Evolutionary conservation across 352 stramenopile genomes (phyloP), one percentile per base, ranked within the genome.

Genomic region (Lagenidium sp.): DNA sequence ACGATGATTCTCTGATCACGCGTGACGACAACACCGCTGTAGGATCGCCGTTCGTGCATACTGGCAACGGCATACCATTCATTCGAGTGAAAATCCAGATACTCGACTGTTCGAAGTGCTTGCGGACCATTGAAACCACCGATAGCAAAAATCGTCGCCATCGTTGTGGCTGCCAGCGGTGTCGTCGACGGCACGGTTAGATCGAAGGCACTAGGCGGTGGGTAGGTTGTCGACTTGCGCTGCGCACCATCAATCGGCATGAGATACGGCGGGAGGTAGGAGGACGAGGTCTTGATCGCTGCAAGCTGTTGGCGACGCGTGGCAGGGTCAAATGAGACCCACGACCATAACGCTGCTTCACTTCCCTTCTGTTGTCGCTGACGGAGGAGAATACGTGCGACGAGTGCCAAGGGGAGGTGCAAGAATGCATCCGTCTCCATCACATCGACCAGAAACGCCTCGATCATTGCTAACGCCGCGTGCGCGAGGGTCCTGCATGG

Each of bases 121-220:
- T 55, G 68, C 4, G 70, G 65, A 0, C 70, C 75, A 36, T 83
- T 83, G 26, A 84, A 82, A 0, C 76, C 76, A n/a, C 76, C 76
- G 23, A 86, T 68, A 3, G 63, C 76, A 40, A 86, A 82, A 45
- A 85, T 70, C 10, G 70, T 73, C 11, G 76, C 72, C 3, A 59
- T 81, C 26, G 52, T 56, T 4, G 56, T 22, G 35, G 41, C 21
- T 30, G 41, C 50, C 52, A 21, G 45, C 22, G 19, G 37, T 39
- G n/a, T 44, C 38, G 11, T 53, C 42, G 18, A 35, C 12, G 32
- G 39, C 1, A 36, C 30, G n/a, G n/a, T n/a, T n/a, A n/a, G n/a
- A n/a, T n/a, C n/a, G n/a, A n/a, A n/a, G n/a, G n/a, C n/a, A n/a
- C n/a, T n/a, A n/a, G n/a, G n/a, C n/a, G n/a, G n/a, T n/a, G n/a